These are phyloP conservation scores for Colletotrichum horii DNA, from an alignment of 2,329 filamentous ascomycete genomes.

Conservation along the genomic window DNA sequence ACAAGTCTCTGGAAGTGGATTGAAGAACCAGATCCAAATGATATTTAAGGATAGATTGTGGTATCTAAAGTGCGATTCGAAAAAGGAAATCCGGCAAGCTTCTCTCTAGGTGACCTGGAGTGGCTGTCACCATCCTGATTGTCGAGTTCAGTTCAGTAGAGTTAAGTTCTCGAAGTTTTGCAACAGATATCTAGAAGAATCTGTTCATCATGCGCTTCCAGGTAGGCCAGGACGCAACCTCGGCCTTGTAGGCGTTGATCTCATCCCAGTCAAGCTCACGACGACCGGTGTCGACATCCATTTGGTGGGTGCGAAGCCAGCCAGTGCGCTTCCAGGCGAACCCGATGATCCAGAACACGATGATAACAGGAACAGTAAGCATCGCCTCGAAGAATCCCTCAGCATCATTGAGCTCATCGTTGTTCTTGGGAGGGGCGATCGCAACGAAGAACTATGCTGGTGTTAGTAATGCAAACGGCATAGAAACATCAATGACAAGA, in stretches of 20 bases:
- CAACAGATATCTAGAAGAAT: background rate
- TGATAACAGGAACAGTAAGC: slow-evolving; percentile 18
- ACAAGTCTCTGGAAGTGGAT: background rate
- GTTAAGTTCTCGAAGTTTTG: background rate
- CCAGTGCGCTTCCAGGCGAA: slow-evolving; percentile 23
- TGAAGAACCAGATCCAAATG: background rate
- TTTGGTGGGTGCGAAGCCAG: slow-evolving; percentile 23
- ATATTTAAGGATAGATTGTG: background rate
- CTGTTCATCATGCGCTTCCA: slow-evolving; percentile 19
- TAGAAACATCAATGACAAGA: background rate
- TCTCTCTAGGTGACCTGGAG: background rate
- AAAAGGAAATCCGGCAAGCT: background rate
- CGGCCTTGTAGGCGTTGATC: slow-evolving; percentile 17
- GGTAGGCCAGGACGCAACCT: slow-evolving; percentile 8
- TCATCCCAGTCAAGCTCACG: slow-evolving; percentile 23
- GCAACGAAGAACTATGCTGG: slow-evolving; percentile 47
- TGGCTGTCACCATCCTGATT: background rate
- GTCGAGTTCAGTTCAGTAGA: background rate
- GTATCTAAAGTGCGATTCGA: background rate
- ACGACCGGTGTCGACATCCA: slow-evolving; percentile 23
- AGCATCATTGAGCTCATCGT: background rate
- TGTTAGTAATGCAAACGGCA: background rate
- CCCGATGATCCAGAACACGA: slow-evolving; percentile 19
- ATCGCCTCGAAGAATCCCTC: slow-evolving; percentile 22
- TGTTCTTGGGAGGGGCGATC: slow-evolving; percentile 34